These are phyloP conservation scores for Bolboschoenus planiculmis DNA, from an alignment of 176 grass and related monocot species.

Conservation along the genomic window DNA sequence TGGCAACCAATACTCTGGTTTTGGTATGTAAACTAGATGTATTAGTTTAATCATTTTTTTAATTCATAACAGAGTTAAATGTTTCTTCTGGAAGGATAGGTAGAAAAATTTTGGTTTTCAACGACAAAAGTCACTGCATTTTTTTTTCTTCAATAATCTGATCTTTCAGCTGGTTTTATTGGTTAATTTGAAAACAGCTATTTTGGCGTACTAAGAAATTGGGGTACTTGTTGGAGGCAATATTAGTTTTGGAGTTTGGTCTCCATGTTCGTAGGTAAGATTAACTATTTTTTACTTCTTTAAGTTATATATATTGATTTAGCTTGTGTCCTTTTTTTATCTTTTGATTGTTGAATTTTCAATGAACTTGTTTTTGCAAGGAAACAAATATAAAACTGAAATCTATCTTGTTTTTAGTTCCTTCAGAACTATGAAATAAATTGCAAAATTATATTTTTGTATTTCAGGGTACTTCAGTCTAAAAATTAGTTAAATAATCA, in stretches of 20 bases:
- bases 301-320: neutral
- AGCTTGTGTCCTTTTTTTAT: neutral
- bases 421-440: neutral
- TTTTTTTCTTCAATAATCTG: neutral
- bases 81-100: conserved; percentile 2
- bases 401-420: neutral
- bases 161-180: neutral
- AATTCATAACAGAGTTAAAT: neutral
- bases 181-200: conserved; percentile 49
- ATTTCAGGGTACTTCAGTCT: neutral
- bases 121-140: neutral
- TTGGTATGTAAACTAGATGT: conserved; percentile 46
- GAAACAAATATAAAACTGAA: neutral
- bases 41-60: neutral
- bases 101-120: neutral
- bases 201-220: conserved; percentile 88
- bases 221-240: conserved; percentile 85
- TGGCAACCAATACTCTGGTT: conserved; percentile 74
- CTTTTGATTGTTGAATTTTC: neutral
- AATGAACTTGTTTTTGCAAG: too few relatives aligned
- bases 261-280: conserved; percentile 71
- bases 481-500: neutral
- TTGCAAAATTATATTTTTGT: neutral
- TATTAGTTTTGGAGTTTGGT: conserved; percentile 92
- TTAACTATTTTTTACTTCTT: neutral